Evolutionary conservation across 768 basidiomycete genomes (phyloP), one percentile per base, ranked within the genome.

Genomic region (Boletus vinaceobasis): DNA sequence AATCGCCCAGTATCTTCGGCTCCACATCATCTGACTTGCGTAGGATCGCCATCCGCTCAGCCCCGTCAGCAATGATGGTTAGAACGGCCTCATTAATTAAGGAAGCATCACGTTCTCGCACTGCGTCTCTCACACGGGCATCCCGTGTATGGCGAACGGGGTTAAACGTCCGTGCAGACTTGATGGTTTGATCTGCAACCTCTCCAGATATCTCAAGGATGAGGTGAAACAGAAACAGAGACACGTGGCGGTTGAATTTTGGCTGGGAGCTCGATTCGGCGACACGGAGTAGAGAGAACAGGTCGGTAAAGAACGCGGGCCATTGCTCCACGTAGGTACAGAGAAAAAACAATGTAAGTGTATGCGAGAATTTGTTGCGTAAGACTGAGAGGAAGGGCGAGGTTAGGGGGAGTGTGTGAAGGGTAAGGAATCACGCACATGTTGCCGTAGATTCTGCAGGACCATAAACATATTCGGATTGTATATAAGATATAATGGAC

Each of bases 141-240:
- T 99, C 97, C 52, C 93, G 84, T 43, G 79, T 76, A 66, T 93
- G 86, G 45, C 97, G 82, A 46, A 77, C 82, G 8, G 78, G 74
- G 50, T 77, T 85, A 67, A 82, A 93, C 40, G 83, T 70, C 48
- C 95, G 79, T 14, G 94, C 95, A 47, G 90, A 81, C 73, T 96
- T 93, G 64, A 98, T 84, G 58, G 93, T 84, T 64, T 92, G 89
- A 74, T 99, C 97, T 47, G 93, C 93, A n/a, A 98, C 90, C 71
- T 99, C 97, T 13, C 90, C 90, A 0, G 94, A 95, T 50, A 98
- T 95, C 70, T 99, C 97, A 55, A 90, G 84, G 42, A 99, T 79
- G 61, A 98, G 79, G 65, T 90, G 93, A 69, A 98, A 90, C 69
- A 97, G 85, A 54, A 99, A 81, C 29, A 94, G 79, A 21, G 89